These are phyloP conservation scores for Medicago ruthenica DNA, from an alignment of 306 rosid genomes.

Conservation along the genomic window DNA sequence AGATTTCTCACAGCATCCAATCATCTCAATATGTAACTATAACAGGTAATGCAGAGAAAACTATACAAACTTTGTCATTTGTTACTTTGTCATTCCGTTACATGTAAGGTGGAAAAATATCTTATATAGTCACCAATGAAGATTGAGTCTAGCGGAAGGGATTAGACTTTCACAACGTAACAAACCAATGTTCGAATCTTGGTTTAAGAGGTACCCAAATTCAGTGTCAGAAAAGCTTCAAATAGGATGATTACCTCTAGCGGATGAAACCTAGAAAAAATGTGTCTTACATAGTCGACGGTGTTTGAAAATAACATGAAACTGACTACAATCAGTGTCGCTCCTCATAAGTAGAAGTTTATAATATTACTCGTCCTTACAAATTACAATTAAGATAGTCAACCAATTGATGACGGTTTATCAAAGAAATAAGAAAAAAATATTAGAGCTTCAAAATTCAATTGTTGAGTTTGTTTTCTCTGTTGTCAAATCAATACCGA, in stretches of 20 bases:
- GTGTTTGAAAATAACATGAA: background rate
- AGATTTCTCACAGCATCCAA: slow-evolving; percentile 44
- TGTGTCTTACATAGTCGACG: background rate
- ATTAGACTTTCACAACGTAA: too few relatives aligned
- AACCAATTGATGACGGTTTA: background rate
- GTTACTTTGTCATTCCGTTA: background rate
- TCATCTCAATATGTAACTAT: slow-evolving; percentile 58
- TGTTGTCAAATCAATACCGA: background rate
- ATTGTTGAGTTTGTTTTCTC: background rate
- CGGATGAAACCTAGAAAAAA: background rate
- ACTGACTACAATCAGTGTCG: background rate
- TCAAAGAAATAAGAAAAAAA: background rate
- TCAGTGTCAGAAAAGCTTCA: too few relatives aligned
- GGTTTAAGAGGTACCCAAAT: too few relatives aligned
- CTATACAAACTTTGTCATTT: background rate
- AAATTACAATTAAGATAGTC: too few relatives aligned
- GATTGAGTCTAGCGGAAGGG: too few relatives aligned
- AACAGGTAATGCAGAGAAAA: slow-evolving; percentile 56
- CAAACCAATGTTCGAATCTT: too few relatives aligned
- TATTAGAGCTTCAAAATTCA: background rate
- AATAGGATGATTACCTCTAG: too few relatives aligned
- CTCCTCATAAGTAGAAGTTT: background rate
- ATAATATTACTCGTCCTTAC: background rate
- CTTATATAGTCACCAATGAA: background rate
- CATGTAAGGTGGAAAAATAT: background rate